A percentile compares a stretch with the other conserved stretches of the same genome.
phyloP scores from a whole-genome alignment of 164 flowering plant genomes.

The Tinospora cordifolia region DNA sequence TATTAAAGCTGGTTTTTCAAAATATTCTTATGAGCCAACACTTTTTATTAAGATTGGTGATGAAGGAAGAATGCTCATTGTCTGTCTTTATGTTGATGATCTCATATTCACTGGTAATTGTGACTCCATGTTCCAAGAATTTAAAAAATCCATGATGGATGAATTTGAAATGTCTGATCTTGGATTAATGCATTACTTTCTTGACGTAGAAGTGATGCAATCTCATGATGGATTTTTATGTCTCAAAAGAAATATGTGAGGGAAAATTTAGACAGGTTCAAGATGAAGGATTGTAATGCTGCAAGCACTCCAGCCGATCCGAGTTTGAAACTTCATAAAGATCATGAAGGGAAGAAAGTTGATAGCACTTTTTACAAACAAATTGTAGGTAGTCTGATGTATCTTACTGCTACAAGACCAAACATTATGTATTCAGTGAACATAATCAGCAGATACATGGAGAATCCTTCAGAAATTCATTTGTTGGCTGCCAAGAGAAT shows the following conservation, averaged over 20 bases:
- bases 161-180: constrained; percentile 1
- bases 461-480: background rate
- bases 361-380: background rate
- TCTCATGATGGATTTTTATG: background rate
- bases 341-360: background rate
- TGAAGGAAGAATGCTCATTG: background rate
- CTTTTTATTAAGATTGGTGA: background rate
- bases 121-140: background rate
- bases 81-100: background rate
- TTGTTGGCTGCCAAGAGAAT: background rate
- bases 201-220: background rate
- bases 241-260: background rate
- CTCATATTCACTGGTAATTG: background rate
- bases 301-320: background rate
- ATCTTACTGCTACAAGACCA: background rate
- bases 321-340: background rate
- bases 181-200: background rate
- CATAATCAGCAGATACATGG: background rate
- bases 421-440: too few species aligned
- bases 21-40: background rate
- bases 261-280: background rate
- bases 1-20: background rate
- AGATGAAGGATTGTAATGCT: constrained; percentile 1
- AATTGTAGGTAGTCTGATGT: constrained; percentile 7
- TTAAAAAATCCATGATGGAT: background rate